Conservation (phyloP, 1,284 basidiomycete genomes). For the Cryptococcus jaspeensis region DNA sequence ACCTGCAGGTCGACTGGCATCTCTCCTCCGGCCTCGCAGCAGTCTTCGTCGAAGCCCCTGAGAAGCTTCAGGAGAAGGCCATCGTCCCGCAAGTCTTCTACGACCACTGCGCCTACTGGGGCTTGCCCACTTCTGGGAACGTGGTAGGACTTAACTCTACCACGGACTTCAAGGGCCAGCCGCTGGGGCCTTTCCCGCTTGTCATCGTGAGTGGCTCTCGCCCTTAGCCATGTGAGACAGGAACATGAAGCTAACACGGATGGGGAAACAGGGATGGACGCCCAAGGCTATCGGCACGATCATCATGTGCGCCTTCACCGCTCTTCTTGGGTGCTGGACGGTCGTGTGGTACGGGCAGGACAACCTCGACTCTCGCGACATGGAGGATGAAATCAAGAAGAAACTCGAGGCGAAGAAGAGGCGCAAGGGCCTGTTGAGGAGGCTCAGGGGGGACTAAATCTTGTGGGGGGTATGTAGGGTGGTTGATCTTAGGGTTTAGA, state of each 20-base stretch:
- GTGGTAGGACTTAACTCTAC: slow-evolving; percentile 47
- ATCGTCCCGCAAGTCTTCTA: slow-evolving; percentile 40
- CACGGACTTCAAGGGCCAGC: slow-evolving; percentile 55
- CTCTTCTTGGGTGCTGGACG: slow-evolving; percentile 72
- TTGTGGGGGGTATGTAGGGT: background rate
- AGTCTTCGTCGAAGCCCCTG: slow-evolving; percentile 51
- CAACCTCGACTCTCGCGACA: slow-evolving; percentile 69
- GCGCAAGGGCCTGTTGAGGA: slow-evolving; percentile 8
- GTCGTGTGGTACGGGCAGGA: slow-evolving; percentile 81
- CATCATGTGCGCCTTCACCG: slow-evolving; percentile 78
- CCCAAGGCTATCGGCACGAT: slow-evolving; percentile 78
- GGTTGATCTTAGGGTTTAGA: no score
- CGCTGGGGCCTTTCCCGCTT: slow-evolving; percentile 66
- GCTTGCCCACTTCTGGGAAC: slow-evolving; percentile 68
- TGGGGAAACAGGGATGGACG: slow-evolving; percentile 63
- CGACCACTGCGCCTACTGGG: slow-evolving; percentile 70
- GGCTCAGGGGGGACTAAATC: slow-evolving; percentile 7
- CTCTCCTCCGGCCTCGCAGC: slow-evolving; percentile 50
- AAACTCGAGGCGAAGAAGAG: slow-evolving; percentile 32
- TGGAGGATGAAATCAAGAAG: slow-evolving; percentile 65
- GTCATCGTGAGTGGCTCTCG: slow-evolving; percentile 38
- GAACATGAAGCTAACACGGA: background rate
- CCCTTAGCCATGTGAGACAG: background rate
- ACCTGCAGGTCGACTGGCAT: slow-evolving; percentile 47
- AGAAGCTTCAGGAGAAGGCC: slow-evolving; percentile 38